Conservation (phyloP, 2,329 filamentous ascomycete genomes). For the Bipolaris bicolor region DNA sequence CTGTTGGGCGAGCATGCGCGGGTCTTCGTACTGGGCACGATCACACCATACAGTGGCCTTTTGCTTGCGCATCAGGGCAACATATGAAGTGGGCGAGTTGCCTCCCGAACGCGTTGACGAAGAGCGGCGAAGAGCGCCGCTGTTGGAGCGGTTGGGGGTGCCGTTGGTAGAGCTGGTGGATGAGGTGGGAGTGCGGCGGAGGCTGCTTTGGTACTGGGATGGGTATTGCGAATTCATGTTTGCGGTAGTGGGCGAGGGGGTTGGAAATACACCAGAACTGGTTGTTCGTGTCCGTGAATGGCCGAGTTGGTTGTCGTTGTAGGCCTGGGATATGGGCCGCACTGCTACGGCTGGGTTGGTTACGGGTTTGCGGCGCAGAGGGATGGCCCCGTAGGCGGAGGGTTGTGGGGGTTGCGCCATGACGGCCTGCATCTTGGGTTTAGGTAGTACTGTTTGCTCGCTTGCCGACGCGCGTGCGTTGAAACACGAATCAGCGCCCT, state of each 20-base stretch:
- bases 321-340: conserved; percentile 34
- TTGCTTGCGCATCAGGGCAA: conserved; percentile 93
- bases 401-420: conserved; percentile 34
- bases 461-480: conserved; percentile 24
- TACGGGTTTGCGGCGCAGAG: conserved; percentile 45
- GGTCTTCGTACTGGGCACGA: conserved; percentile 89
- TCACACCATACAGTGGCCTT: conserved; percentile 99
- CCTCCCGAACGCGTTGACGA: conserved; percentile 78
- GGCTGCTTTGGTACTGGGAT: conserved; percentile 43
- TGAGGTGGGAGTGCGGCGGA: conserved; percentile 67
- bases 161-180: conserved; percentile 69
- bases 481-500: conserved; percentile 37
- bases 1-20: conserved; percentile 80
- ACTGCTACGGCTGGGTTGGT: conserved; percentile 40
- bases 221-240: conserved; percentile 45
- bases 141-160: conserved; percentile 55
- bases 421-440: conserved; percentile 37
- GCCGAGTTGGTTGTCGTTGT: conserved; percentile 32
- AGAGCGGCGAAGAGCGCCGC: conserved; percentile 70
- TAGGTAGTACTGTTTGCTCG: conserved; percentile 18
- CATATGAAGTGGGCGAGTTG: conserved; percentile 74
- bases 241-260: conserved; percentile 32
- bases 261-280: conserved; percentile 46
- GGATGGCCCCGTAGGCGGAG: conserved; percentile 36
- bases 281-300: conserved; percentile 49